Conservation (phyloP, 129 eudicot genomes). For the Logfia minima region DNA sequence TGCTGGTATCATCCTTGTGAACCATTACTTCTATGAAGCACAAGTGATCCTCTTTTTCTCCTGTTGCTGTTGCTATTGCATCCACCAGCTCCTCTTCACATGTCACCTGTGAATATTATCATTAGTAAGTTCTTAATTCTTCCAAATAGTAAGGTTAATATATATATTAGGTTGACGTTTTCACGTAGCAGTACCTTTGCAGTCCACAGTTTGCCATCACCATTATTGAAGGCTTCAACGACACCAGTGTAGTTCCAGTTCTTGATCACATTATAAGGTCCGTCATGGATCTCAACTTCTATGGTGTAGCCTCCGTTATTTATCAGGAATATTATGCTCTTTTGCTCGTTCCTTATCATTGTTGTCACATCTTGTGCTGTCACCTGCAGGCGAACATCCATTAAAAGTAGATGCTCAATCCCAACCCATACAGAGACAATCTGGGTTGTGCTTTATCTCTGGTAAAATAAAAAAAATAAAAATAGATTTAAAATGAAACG, state of each 20-base stretch:
- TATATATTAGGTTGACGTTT: not conserved
- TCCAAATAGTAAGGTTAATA: not conserved
- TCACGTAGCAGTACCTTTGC: slow-evolving; percentile 29
- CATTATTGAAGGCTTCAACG: slow-evolving; percentile 47
- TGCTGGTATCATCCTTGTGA: slow-evolving; percentile 62
- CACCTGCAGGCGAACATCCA: slow-evolving; percentile 29
- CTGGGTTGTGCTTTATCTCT: too few species aligned
- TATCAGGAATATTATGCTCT: slow-evolving; percentile 46
- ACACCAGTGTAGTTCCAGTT: slow-evolving; percentile 61
- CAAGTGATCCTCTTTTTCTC: slow-evolving; percentile 51
- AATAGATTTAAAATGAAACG: not conserved
- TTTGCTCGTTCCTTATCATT: slow-evolving; percentile 48
- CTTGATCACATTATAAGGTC: slow-evolving; percentile 57
- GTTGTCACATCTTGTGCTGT: slow-evolving; percentile 60
- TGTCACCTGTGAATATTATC: slow-evolving; percentile 34
- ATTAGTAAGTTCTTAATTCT: not conserved
- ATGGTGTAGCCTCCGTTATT: slow-evolving; percentile 61
- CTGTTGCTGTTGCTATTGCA: slow-evolving; percentile 54
- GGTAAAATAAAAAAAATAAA: too few species aligned
- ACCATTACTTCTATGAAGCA: slow-evolving; percentile 60
- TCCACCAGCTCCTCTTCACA: slow-evolving; percentile 46
- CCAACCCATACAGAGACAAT: slow-evolving; percentile 20
- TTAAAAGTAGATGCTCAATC: not conserved
- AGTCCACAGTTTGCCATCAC: slow-evolving; percentile 52
- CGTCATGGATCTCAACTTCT: slow-evolving; percentile 60